These are phyloP conservation scores for Suillus subalutaceus DNA, from an alignment of 768 basidiomycete species.

Conservation along the genomic window DNA sequence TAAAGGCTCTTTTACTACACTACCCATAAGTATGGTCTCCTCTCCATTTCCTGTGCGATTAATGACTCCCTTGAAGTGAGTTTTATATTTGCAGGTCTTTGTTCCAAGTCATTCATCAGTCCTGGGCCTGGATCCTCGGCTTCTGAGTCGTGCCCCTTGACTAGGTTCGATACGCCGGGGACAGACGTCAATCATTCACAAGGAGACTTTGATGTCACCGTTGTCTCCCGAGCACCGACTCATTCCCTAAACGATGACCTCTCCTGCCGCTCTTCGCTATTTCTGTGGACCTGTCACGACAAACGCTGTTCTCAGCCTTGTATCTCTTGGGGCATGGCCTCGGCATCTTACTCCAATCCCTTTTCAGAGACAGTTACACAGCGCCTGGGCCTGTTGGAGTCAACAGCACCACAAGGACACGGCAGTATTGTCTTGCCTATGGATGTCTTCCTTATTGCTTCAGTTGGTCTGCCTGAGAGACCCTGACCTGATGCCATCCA, in stretches of 20 bases:
- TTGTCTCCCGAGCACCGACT: neutral
- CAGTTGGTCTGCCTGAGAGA: neutral
- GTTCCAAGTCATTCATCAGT: neutral
- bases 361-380: neutral
- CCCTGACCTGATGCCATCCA: neutral
- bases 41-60: neutral
- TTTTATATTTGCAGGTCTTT: neutral
- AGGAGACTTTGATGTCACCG: neutral
- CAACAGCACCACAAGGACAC: neutral
- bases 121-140: neutral
- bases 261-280: neutral
- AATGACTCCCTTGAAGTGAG: neutral
- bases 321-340: neutral
- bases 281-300: neutral
- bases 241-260: neutral
- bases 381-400: neutral
- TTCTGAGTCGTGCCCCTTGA: neutral
- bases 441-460: neutral
- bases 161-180: neutral
- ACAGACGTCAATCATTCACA: neutral
- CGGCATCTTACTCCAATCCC: neutral
- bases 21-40: conserved; percentile 1
- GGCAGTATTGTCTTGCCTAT: neutral
- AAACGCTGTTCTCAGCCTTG: neutral
- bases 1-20: conserved; percentile 9